phyloP scores from a whole-genome alignment of 2,329 filamentous ascomycete genomes.

The Zasmidium cellare region DNA sequence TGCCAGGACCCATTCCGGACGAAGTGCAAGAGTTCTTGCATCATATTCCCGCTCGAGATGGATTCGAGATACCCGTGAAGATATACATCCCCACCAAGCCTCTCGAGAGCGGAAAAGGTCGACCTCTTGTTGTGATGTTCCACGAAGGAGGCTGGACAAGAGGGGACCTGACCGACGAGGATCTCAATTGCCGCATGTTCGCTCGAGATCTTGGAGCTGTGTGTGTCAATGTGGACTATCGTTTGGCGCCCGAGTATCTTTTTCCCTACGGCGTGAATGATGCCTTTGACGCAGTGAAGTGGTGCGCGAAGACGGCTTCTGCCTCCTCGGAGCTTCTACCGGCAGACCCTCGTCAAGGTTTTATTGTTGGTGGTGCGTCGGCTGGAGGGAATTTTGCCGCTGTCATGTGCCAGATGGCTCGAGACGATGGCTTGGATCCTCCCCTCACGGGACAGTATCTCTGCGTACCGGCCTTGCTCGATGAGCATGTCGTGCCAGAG shows the following conservation, averaged over 20 bases:
- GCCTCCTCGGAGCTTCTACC: conserved; percentile 13
- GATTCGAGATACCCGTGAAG: conserved; percentile 13
- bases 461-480: conserved; percentile 44
- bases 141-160: conserved; percentile 48
- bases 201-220: conserved; percentile 16
- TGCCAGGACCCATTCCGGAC: conserved; percentile 25
- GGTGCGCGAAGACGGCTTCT: conserved; percentile 34
- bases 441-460: conserved; percentile 44
- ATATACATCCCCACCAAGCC: conserved; percentile 15
- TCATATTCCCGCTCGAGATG: conserved; percentile 15
- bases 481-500: conserved; percentile 36
- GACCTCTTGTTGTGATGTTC: conserved; percentile 39
- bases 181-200: conserved; percentile 22
- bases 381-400: conserved; percentile 47
- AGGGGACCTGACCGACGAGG: conserved; percentile 44
- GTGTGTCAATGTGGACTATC: conserved; percentile 33
- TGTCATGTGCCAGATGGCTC: conserved; percentile 41
- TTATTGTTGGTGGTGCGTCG: conserved; percentile 50
- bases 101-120: conserved; percentile 3
- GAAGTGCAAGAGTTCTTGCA: conserved; percentile 13
- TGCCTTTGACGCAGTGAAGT: conserved; percentile 46
- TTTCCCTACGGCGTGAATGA: conserved; percentile 49
- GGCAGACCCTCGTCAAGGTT: conserved; percentile 44
- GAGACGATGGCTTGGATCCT: conserved; percentile 43
- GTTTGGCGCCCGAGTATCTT: conserved; percentile 47